Base-by-base conservation (phyloP, 768 basidiomycete species). In the Boletus tylopilopsis region DNA sequence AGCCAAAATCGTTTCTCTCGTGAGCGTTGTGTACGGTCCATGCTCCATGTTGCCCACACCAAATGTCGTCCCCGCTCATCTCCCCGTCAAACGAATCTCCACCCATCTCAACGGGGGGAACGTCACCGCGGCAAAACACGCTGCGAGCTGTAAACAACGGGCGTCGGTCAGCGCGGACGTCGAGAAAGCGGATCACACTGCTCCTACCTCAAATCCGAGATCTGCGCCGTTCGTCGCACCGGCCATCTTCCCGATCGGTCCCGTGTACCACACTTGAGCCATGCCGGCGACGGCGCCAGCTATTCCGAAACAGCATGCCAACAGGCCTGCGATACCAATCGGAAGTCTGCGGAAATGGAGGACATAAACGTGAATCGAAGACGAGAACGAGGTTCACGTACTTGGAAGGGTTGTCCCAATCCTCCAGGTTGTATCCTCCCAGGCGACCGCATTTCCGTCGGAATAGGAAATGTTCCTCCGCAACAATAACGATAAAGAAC, bases 201-300 rank as follows among this genome's bases (percentile, higher is more conserved):
- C 6, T 6, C 33, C 7, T 24, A 77, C 74, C 68, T 80, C 79
- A 48, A 81, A 80, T 27, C 79, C 79, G 24, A 81, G 67, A 55
- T 81, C 79, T 1, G 76, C 78, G 25, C 79, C 78, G 34, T 60
- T 72, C 11, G 32, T 21, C 3, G 61, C 69, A 12, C 77, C 76
- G 5, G 76, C 73, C 38, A 70, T 49, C 40, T 57, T 59, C 4
- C 70, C 80, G 4, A 80, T 57, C 0, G 78, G 79, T 1, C 80
- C 80, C 2, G 71, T 75, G 47, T 78, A 80, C 77, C 78, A 78
- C 6, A 65, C 68, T 50, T 77, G 71, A 8, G 78, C 72, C 79
- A 81, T 81, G 2, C 77, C 74, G 6, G 79, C 62, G 1, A 80
- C 73, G 0, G 78, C 78, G 2, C 77, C 76, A 0, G 59, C 72